Conservation (phyloP, 2,329 filamentous ascomycete species). For the Neophaeococcomyces aloes region DNA sequence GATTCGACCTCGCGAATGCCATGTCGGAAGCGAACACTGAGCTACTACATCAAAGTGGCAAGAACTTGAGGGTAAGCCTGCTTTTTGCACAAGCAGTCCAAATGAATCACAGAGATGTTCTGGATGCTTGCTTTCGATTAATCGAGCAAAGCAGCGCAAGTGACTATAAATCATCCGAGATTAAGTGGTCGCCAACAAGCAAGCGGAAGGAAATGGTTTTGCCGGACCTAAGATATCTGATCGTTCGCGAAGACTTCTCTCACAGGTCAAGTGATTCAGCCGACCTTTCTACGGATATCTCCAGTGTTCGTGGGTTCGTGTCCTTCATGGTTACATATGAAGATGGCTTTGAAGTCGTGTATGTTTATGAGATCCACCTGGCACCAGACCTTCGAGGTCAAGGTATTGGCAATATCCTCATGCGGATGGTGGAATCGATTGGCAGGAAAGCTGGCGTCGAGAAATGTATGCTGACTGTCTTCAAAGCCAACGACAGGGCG, state of each 20-base stretch:
- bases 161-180: slow-evolving; percentile 7
- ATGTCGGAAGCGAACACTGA: slow-evolving; percentile 9
- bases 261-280: background rate
- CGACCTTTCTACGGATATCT: background rate
- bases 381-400: slow-evolving; percentile 32
- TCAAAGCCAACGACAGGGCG: slow-evolving; percentile 41
- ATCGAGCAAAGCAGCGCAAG: slow-evolving; percentile 29
- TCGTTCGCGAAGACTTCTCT: slow-evolving; percentile 28
- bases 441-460: slow-evolving; percentile 37
- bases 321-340: slow-evolving; percentile 50
- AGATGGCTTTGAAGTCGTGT: slow-evolving; percentile 46
- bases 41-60: slow-evolving; percentile 10
- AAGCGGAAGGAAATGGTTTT: slow-evolving; percentile 51
- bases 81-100: background rate
- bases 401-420: slow-evolving; percentile 43
- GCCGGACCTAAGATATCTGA: slow-evolving; percentile 48
- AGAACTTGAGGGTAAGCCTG: background rate
- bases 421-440: slow-evolving; percentile 39
- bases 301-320: slow-evolving; percentile 33
- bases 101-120: slow-evolving; percentile 22
- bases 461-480: slow-evolving; percentile 53
- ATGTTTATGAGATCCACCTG: slow-evolving; percentile 55
- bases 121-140: slow-evolving; percentile 44
- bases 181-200: slow-evolving; percentile 43
- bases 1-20: slow-evolving; percentile 18